These are phyloP conservation scores for Flaveria trinervia DNA, from an alignment of 129 eudicot species.

Conservation along the genomic window DNA sequence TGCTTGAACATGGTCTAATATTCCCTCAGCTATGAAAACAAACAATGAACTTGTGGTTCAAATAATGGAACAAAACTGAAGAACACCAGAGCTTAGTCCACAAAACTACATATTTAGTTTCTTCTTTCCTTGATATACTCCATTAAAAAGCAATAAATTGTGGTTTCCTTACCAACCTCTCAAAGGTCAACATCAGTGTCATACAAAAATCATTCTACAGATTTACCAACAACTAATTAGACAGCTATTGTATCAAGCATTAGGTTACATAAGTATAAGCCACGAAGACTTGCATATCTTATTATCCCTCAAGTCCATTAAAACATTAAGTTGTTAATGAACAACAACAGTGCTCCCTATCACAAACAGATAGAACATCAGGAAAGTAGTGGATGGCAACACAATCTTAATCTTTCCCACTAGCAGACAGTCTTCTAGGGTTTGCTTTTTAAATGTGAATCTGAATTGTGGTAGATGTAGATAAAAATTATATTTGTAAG, in stretches of 20 bases:
- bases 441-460: not conserved
- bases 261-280: not conserved
- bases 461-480: not conserved
- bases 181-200: not conserved
- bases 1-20: not conserved
- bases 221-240: not conserved
- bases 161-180: not conserved
- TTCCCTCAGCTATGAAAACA: conserved; percentile 8
- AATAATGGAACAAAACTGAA: not conserved
- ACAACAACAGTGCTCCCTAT: too few species aligned
- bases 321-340: too few species aligned
- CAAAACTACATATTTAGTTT: not conserved
- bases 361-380: not conserved
- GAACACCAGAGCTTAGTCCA: conserved; percentile 1
- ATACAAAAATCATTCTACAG: not conserved
- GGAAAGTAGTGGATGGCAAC: not conserved
- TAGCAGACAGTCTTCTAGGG: not conserved
- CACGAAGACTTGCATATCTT: not conserved
- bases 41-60: not conserved
- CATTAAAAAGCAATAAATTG: not conserved
- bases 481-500: not conserved
- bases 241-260: not conserved
- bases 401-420: not conserved
- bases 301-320: too few species aligned
- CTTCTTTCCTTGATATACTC: not conserved